Conservation (phyloP, 225 moss, liverwort and hornwort species). For the Marchantia polymorpha region DNA sequence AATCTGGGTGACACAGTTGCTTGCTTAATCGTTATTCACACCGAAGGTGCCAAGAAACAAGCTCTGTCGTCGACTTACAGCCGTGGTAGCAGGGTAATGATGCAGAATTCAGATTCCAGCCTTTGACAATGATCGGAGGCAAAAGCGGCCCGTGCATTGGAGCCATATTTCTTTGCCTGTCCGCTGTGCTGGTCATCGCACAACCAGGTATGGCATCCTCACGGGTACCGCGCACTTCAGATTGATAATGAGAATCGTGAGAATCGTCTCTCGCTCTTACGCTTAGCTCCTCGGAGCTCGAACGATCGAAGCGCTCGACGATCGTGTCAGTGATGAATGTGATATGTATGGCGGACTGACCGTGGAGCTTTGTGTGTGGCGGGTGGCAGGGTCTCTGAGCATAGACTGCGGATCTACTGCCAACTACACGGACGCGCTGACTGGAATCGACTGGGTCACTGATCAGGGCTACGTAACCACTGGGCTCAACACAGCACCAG, state of each 20-base stretch:
- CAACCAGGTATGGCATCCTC: conserved; percentile 1
- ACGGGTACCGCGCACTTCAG: too few species aligned
- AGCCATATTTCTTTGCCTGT: not conserved
- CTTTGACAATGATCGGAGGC: not conserved
- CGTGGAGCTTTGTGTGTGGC: not conserved
- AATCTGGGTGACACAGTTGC: too few species aligned
- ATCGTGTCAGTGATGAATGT: not conserved
- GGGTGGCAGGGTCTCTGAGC: conserved; percentile 23
- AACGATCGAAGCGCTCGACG: not conserved
- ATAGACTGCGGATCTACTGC: conserved; percentile 21
- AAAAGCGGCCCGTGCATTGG: not conserved
- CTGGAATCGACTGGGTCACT: conserved; percentile 9
- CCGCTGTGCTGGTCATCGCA: not conserved
- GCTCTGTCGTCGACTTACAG: too few species aligned
- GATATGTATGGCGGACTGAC: not conserved
- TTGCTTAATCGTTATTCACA: too few species aligned
- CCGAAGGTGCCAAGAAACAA: too few species aligned
- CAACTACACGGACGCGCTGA: conserved; percentile 12
- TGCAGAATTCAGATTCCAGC: too few species aligned
- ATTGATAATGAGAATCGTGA: not conserved
- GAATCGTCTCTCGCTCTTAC: not conserved
- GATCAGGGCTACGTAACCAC: conserved; percentile 15
- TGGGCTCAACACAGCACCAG: not conserved
- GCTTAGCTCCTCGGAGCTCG: not conserved
- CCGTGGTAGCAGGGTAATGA: too few species aligned